Evolutionary conservation across 306 rosid genomes (phyloP).

Genomic region (Luffa aegyptiaca): DNA sequence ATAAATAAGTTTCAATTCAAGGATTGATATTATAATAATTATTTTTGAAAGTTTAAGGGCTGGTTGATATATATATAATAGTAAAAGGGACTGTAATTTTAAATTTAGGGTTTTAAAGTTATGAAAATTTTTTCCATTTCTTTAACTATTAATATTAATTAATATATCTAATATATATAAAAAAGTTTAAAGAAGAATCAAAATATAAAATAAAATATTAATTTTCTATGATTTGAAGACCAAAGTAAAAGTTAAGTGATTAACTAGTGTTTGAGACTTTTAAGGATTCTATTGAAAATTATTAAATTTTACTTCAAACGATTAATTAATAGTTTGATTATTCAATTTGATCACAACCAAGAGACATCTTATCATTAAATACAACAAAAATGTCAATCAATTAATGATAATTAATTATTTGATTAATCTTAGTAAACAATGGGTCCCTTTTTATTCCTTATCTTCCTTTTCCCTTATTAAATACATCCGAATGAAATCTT

Average conservation of each 20-base stretch:
- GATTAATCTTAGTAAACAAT: background rate
- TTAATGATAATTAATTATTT: background rate
- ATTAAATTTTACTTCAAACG: background rate
- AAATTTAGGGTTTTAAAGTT: too few relatives aligned
- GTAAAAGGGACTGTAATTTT: too few relatives aligned
- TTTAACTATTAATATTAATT: background rate
- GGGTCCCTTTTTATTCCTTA: background rate
- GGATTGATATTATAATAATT: too few relatives aligned
- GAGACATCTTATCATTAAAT: background rate
- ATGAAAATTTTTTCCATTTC: background rate
- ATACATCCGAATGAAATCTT: too few relatives aligned
- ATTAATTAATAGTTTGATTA: background rate
- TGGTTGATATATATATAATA: too few relatives aligned
- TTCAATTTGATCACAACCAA: background rate
- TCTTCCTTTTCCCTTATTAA: background rate
- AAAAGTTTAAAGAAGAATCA: background rate
- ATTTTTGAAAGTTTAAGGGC: too few relatives aligned
- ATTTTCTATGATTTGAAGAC: background rate
- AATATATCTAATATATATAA: background rate
- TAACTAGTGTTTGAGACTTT: background rate
- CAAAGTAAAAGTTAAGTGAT: background rate
- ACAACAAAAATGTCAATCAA: background rate
- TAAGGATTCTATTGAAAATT: background rate
- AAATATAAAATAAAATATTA: background rate
- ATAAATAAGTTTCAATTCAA: too few relatives aligned